Conservation (phyloP, 345 rosid species). For the Arabidopsis arenosa region DNA sequence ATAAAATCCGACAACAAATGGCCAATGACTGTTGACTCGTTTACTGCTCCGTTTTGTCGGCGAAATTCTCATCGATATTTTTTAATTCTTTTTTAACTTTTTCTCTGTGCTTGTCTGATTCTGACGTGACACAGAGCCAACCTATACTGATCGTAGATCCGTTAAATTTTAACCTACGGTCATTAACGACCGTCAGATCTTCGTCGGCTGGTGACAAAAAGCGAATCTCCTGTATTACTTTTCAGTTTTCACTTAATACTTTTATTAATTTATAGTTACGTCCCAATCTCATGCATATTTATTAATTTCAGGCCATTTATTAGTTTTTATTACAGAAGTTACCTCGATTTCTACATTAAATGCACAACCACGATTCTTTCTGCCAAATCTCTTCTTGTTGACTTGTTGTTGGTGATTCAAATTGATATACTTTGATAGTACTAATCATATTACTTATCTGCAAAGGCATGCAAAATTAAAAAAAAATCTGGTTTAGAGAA, state of each 20-base stretch:
- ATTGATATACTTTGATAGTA: too few species aligned
- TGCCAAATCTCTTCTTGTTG: conserved; percentile 3
- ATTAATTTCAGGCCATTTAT: not conserved
- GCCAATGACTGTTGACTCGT: conserved; percentile 41
- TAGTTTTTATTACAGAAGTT: conserved; percentile 13
- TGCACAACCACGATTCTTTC: conserved; percentile 2
- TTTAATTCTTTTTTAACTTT: conserved; percentile 2
- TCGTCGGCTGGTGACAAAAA: conserved; percentile 42
- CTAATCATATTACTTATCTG: too few species aligned
- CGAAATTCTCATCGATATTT: conserved; percentile 40
- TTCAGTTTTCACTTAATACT: not conserved
- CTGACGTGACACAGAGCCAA: conserved; percentile 24
- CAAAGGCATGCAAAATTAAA: not conserved
- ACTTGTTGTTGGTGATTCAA: conserved; percentile 5
- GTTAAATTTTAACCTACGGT: conserved; percentile 22
- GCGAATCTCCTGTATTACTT: conserved; percentile 5
- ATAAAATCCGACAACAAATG: conserved; percentile 38
- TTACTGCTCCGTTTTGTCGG: conserved; percentile 51
- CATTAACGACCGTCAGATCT: conserved; percentile 61
- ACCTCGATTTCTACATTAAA: conserved; percentile 18
- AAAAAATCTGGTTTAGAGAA: not conserved
- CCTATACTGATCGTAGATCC: conserved; percentile 26
- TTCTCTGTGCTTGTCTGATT: conserved; percentile 1
- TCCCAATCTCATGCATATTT: not conserved
- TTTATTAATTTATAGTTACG: conserved; percentile 6